Base-by-base conservation (phyloP, 352 stramenopile genomes). In the Globisporangium radiosum region DNA sequence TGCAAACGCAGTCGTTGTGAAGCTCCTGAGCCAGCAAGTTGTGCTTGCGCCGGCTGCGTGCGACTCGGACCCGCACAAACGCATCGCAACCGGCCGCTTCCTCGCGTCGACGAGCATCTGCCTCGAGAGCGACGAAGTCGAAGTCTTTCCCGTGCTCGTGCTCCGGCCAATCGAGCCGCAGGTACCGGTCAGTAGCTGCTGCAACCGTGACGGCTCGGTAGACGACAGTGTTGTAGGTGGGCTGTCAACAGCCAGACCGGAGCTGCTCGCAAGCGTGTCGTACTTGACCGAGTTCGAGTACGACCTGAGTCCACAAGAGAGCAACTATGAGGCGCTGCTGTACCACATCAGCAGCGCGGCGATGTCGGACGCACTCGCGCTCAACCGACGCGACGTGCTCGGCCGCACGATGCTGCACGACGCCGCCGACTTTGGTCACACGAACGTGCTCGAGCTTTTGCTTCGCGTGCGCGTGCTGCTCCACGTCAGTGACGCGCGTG, bases 351-450 rank as follows among this genome's bases (percentile, higher is more conserved):
- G 62, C 7, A 69, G 70, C 45, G 64, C 60, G 5, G 54, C 15
- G 1, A 66, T 77, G 19, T 67, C 65, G 4, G 74, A 88, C 66
- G 66, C 76, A 17, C 62, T 83, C 56, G 69, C 56, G 38, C 58
- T 88, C 13, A 85, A 85, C 37, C 70, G 78, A 37, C 62, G 54
- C n/a, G 78, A 88, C 60, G 54, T 82, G 5, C 63, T 76, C 9
- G 72, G 76, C 5, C 72, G 78, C 10, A 84, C 78, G 14, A 74
- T 88, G 70, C 68, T 88, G 38, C 78, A 87, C n/a, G 76, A 88
- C 39, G 66, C 69, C 33, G 78, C 72, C n/a, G 72, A 87, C 45
- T 73, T 77, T 53, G 78, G 78, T 0, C 74, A 88, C 49, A 54
- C 56, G 5, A 72, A 77, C 49, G 50, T 87, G 0, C 69, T 88